Base-by-base conservation (phyloP, 305 asterid species). In the Salvia sclarea region DNA sequence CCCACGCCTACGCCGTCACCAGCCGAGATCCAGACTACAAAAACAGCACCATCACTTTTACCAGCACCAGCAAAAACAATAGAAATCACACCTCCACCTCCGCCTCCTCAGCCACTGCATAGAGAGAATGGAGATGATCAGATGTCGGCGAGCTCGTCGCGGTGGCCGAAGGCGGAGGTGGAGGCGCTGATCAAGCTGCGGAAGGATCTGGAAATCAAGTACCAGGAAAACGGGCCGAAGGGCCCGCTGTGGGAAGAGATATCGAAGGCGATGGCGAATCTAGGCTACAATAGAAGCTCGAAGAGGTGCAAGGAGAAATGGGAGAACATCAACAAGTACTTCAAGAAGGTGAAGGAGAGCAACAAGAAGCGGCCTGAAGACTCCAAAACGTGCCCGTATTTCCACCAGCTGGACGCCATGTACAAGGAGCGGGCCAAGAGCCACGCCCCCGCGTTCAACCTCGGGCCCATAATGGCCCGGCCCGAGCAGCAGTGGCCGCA, bases 211-310 rank as follows among this genome's bases (percentile, higher is more conserved):
- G 98, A 93, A 2, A 13, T 68, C 1, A 91, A 91, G 82, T 93
- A 93, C 70, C 96, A 88, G 59, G 98, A 93, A 1, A 91, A 70
- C 65, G 94, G 95, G 13, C 98, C 97, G 0, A 91, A 91, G 71
- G 98, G 97, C 43, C 97, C 97, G 2, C 77, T 93, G 0, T 93
- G 98, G 98, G 96, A 93, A 72, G 97, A 93, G 44, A 91, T 93
- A 9, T 93, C 98, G 0, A 50, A 83, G 1, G 89, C 83, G 2
- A 93, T 93, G 98, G 30, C 45, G 0, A 81, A 75, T 16, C 40
- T 88, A 0, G 98, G 98, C 9, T 91, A 93, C 88, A 81, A 63
- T 53, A 49, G 98, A 31, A 93, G 74, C 56, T 55, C 98, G 0
- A 94, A 91, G 74, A 66, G 98, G 50, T 94, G 97, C 83, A 94